phyloP scores from a whole-genome alignment of 208 protist genomes.

The Leishmania arabica region DNA sequence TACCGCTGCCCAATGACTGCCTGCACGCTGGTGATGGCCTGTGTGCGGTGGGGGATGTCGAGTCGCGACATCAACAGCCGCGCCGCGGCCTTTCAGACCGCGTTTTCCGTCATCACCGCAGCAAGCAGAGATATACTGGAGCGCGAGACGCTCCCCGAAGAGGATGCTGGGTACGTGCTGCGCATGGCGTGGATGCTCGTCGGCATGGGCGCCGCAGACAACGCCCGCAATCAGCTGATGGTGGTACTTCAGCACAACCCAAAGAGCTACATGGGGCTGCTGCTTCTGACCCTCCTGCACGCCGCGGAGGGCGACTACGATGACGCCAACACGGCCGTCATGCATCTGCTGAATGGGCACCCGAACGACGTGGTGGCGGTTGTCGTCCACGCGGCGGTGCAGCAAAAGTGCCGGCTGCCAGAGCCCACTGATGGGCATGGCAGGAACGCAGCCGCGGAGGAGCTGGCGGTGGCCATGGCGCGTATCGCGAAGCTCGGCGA shows the following conservation, averaged over 20 bases:
- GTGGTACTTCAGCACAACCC: constrained; percentile 34
- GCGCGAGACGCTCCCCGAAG: constrained; percentile 11
- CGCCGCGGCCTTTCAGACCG: constrained; percentile 19
- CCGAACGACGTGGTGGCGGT: constrained; percentile 44
- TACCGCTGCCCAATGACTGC: constrained; percentile 44
- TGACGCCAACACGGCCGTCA: constrained; percentile 35
- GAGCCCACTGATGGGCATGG: constrained; percentile 15
- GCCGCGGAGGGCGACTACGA: constrained; percentile 51
- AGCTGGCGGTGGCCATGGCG: constrained; percentile 45
- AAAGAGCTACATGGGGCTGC: constrained; percentile 49
- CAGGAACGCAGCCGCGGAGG: constrained; percentile 28
- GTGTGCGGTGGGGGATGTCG: constrained; percentile 25
- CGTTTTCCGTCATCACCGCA: constrained; percentile 18
- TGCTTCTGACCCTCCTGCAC: constrained; percentile 65
- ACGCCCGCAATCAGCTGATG: constrained; percentile 31
- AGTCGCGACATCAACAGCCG: constrained; percentile 25
- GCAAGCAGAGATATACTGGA: constrained; percentile 21
- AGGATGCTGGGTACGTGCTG: constrained; percentile 36
- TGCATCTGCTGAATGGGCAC: constrained; percentile 41
- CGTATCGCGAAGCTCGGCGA: constrained; percentile 33
- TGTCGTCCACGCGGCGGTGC: constrained; percentile 43
- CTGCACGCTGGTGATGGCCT: constrained; percentile 43
- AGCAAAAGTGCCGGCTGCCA: constrained; percentile 7
- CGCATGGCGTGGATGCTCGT: constrained; percentile 70
- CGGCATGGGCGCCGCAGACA: constrained; percentile 36